These are phyloP conservation scores for Vigna unguiculata DNA, from an alignment of 306 rosid species.

Conservation along the genomic window DNA sequence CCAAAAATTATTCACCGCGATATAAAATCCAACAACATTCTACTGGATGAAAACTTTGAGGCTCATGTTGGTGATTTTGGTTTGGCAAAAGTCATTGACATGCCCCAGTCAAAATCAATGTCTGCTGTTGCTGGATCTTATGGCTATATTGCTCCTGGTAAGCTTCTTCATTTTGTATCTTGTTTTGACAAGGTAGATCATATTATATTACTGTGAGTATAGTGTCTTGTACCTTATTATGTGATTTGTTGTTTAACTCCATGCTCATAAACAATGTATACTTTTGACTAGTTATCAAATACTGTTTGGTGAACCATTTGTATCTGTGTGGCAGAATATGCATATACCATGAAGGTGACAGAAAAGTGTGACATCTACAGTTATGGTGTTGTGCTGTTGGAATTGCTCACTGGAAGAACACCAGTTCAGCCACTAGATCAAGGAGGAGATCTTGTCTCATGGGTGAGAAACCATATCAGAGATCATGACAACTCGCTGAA, in stretches of 20 bases:
- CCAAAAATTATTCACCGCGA: conserved; percentile 95
- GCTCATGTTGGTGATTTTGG: conserved; percentile 99
- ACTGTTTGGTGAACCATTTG: conserved; percentile 30
- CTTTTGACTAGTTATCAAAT: conserved; percentile 7
- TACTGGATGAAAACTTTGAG: conserved; percentile 84
- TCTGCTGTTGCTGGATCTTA: conserved; percentile 99
- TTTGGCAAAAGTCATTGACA: conserved; percentile 94
- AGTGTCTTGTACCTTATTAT: not conserved
- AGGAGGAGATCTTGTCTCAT: conserved; percentile 93
- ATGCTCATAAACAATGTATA: not conserved
- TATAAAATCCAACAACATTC: conserved; percentile 91
- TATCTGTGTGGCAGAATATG: conserved; percentile 75
- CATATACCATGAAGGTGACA: conserved; percentile 95
- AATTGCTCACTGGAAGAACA: conserved; percentile 84
- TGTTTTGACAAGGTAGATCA: conserved; percentile 17
- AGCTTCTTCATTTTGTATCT: conserved; percentile 30
- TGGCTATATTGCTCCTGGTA: conserved; percentile 99
- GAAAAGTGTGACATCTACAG: conserved; percentile 97
- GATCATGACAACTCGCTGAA: conserved; percentile 66
- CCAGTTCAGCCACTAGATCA: conserved; percentile 92
- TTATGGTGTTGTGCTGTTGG: conserved; percentile 93
- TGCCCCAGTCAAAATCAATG: conserved; percentile 97
- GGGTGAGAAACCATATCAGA: conserved; percentile 65
- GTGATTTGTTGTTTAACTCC: conserved; percentile 15
- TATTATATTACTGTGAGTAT: conserved; percentile 1